phyloP scores from a whole-genome alignment of 345 rosid genomes.

The Pelargonium nanum region DNA sequence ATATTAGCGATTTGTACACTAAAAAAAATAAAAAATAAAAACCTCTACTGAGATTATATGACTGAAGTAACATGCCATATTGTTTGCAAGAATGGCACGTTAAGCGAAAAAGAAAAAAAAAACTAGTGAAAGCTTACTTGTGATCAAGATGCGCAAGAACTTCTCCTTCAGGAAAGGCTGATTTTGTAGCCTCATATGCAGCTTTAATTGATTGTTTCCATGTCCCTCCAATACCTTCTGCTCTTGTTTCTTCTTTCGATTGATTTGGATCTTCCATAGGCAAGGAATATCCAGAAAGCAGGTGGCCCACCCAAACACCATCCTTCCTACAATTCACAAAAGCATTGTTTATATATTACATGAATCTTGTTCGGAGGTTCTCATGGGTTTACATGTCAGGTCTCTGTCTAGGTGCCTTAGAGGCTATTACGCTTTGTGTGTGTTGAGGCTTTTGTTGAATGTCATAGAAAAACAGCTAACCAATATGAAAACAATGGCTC shows the following conservation, averaged over 20 bases:
- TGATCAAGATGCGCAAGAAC: conserved; percentile 89
- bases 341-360: neutral
- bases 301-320: conserved; percentile 80
- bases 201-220: conserved; percentile 75
- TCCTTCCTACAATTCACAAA: conserved; percentile 41
- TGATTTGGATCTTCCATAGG: conserved; percentile 73
- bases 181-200: conserved; percentile 68
- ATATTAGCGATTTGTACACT: too few species aligned
- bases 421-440: too few species aligned
- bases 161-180: conserved; percentile 77
- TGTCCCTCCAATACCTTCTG: conserved; percentile 48
- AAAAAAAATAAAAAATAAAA: too few species aligned
- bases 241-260: conserved; percentile 22
- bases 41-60: too few species aligned
- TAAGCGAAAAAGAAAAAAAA: too few species aligned
- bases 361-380: too few species aligned
- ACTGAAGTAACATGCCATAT: too few species aligned
- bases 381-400: too few species aligned
- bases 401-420: too few species aligned
- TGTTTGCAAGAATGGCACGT: too few species aligned
- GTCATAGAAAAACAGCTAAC: too few species aligned
- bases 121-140: conserved; percentile 40
- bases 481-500: neutral
- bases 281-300: conserved; percentile 74
- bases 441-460: too few species aligned